A percentile compares a stretch with the other conserved stretches of the same genome.
phyloP scores from a whole-genome alignment of 2,329 filamentous ascomycete species.

The Talaromyces sp. region DNA sequence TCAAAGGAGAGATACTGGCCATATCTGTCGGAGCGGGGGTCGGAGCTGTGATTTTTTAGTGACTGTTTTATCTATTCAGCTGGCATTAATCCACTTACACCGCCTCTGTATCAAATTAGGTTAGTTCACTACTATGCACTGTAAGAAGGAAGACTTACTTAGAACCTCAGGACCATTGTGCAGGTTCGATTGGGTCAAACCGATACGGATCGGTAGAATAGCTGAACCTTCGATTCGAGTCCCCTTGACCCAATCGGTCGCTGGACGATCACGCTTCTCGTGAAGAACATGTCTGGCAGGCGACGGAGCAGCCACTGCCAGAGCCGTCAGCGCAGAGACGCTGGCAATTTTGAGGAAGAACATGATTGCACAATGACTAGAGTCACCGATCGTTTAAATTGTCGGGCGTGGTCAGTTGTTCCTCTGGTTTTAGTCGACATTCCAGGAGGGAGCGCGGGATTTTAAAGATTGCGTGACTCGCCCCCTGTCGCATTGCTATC shows the following conservation, averaged over 20 bases:
- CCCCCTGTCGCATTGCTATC: not conserved
- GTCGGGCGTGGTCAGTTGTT: not conserved
- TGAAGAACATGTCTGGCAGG: constrained; percentile 39
- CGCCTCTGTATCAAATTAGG: constrained; percentile 1
- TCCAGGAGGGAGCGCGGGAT: not conserved
- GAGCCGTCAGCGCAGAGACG: constrained; percentile 21
- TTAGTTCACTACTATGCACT: not conserved
- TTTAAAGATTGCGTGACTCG: not conserved
- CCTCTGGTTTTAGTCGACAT: not conserved
- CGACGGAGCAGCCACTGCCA: constrained; percentile 27
- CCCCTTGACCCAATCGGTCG: constrained; percentile 38
- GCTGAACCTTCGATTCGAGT: constrained; percentile 34
- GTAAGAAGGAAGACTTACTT: constrained; percentile 20
- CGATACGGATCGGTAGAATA: constrained; percentile 46
- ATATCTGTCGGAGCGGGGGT: constrained; percentile 15
- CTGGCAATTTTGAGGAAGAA: constrained; percentile 15
- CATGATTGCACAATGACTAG: constrained; percentile 5
- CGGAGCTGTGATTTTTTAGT: constrained; percentile 2
- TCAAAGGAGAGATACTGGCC: constrained; percentile 16
- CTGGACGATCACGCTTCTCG: constrained; percentile 37
- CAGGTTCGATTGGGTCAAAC: constrained; percentile 45
- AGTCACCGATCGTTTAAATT: not conserved
- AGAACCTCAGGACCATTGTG: constrained; percentile 43
- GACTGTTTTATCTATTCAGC: not conserved
- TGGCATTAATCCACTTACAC: constrained; percentile 10